Base-by-base conservation (phyloP, 139 green algal species). In the Chlamydomonas incerta region DNA sequence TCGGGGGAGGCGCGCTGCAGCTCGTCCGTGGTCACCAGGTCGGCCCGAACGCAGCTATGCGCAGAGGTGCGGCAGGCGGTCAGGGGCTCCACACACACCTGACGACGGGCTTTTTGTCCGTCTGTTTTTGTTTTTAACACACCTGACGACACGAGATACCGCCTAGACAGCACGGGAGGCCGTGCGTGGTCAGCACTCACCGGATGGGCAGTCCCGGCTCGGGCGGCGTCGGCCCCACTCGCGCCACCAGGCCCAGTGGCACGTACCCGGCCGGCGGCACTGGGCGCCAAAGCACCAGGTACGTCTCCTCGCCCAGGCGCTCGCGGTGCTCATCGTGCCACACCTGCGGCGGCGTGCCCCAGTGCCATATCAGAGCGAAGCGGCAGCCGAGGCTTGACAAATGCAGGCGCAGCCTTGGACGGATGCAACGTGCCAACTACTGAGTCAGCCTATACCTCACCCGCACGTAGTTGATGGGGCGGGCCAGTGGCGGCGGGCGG, bases 201-300 rank as follows among this genome's bases (percentile, higher is more conserved):
- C 79, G 47, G 66, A 85, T 23, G 24, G 67, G 66, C 31, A 88
- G 13, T 23, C n/a, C 60, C 9, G 77, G 57, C 29, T 35, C 50
- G 26, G 88, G 88, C 8, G 74, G 66, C 70, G 33, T 24, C 31
- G 74, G 31, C 2, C 82, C 86, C 52, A 77, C 34, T 0, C 74
- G 74, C 28, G 90, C 94, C 74, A 98, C 83, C 50, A 88, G 90
- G 15, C 96, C 96, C 80, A 99, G 82, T 2, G 96, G 83, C 31
- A 96, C 90, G 77, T 98, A 99, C 69, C 97, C 96, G 3, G 90
- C 75, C 1, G 91, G 90, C 23, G 96, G 77, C 29, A 97, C 72
- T 0, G 96, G 95, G 73, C 89, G 86, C 96, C 95, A 99, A 26
- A 99, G 71, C 47, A 63, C 88, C 21, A 98, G 88, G 65, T 87